A percentile compares a stretch with the other conserved stretches of the same genome.
Conservation (phyloP, 2,329 filamentous ascomycete genomes). For the Torrubiellomyces zombiae region DNA sequence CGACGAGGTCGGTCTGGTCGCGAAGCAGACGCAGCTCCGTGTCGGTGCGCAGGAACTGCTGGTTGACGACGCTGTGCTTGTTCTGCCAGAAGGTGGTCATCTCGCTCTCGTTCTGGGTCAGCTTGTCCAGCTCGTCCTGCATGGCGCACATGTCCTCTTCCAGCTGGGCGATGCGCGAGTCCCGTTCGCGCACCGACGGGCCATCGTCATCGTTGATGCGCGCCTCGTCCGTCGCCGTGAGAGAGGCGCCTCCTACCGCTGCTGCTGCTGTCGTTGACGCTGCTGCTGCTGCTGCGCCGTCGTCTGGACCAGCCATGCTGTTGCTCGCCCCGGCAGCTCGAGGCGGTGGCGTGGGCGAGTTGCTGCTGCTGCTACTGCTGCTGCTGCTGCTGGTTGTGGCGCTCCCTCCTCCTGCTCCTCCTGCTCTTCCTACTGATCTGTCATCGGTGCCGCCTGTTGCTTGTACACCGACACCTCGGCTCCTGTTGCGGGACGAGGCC, state of each 20-base stretch:
- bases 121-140: constrained; percentile 35
- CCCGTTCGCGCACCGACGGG: constrained; percentile 24
- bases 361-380: constrained; percentile 11
- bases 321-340: constrained; percentile 12
- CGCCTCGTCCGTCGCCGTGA: constrained; percentile 14
- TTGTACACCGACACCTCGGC: background rate
- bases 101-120: constrained; percentile 37
- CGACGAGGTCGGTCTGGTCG: constrained; percentile 29
- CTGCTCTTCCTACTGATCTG: constrained; percentile 2
- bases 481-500: constrained; percentile 5
- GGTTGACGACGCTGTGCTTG: constrained; percentile 34
- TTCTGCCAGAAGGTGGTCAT: constrained; percentile 40
- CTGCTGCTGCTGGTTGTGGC: constrained; percentile 11
- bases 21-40: constrained; percentile 34
- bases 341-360: constrained; percentile 14
- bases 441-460: constrained; percentile 1
- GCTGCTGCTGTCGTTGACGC: constrained; percentile 7
- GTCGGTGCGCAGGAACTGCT: constrained; percentile 34
- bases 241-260: constrained; percentile 12
- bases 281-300: constrained; percentile 7
- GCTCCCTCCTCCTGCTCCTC: constrained; percentile 1
- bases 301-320: constrained; percentile 9
- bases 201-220: constrained; percentile 7
- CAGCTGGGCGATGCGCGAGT: constrained; percentile 34
- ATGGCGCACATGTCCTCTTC: constrained; percentile 34